phyloP scores from a whole-genome alignment of 2,329 filamentous ascomycete genomes.

The Calycina marina region DNA sequence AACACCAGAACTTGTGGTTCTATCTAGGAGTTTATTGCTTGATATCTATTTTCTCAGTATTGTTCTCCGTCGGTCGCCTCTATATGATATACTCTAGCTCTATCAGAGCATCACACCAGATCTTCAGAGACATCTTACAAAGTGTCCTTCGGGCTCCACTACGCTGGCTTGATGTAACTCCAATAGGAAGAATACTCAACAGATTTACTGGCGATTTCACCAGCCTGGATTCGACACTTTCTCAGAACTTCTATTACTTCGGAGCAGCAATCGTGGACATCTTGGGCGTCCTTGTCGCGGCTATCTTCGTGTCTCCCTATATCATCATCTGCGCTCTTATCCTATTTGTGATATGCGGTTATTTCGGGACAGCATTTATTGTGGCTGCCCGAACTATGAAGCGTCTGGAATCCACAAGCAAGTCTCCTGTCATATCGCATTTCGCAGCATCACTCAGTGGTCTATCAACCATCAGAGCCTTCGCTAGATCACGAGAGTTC shows the following conservation, averaged over 20 bases:
- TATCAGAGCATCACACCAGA: constrained; percentile 45
- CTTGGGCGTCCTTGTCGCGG: constrained; percentile 48
- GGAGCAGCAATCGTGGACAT: constrained; percentile 42
- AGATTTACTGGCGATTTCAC: constrained; percentile 65
- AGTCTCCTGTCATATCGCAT: constrained; percentile 55
- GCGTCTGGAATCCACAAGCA: constrained; percentile 58
- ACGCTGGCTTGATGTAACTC: constrained; percentile 64
- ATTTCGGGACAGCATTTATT: constrained; percentile 39
- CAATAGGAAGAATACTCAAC: constrained; percentile 60
- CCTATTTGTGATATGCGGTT: constrained; percentile 22
- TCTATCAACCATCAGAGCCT: constrained; percentile 59
- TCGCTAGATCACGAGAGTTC: constrained; percentile 51
- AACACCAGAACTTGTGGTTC: constrained; percentile 29
- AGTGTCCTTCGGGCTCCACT: constrained; percentile 54
- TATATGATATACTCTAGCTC: constrained; percentile 48
- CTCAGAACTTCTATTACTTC: constrained; percentile 45
- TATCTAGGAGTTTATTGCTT: constrained; percentile 54
- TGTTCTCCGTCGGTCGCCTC: constrained; percentile 35
- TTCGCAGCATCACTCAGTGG: constrained; percentile 58
- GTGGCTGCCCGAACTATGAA: constrained; percentile 56
- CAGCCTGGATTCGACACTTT: constrained; percentile 51
- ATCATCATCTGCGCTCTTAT: constrained; percentile 44
- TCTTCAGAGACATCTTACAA: constrained; percentile 52
- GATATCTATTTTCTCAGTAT: constrained; percentile 39
- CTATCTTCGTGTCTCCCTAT: constrained; percentile 44